Evolutionary conservation across 2,329 filamentous ascomycete genomes (phyloP).

Genomic region (Aspergillus japonicus): DNA sequence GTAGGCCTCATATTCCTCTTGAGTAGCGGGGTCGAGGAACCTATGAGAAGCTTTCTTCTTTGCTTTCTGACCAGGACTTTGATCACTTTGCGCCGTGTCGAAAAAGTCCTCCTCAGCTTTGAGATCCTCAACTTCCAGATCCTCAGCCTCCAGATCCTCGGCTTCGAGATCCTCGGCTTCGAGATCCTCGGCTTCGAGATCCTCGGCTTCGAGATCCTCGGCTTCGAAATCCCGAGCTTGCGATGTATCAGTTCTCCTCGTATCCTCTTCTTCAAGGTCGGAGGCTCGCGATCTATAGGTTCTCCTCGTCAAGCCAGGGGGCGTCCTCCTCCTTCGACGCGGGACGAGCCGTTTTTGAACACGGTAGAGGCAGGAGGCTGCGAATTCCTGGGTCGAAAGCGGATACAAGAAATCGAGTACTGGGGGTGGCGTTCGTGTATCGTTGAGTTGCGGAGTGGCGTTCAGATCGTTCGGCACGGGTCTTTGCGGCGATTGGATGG

Average conservation of each 20-base stretch:
- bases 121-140: not conserved
- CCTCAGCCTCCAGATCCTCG: not conserved
- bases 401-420: conserved; percentile 45
- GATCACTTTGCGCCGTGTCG: not conserved
- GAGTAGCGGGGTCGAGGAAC: conserved; percentile 13
- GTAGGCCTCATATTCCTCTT: conserved; percentile 21
- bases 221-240: too few species aligned
- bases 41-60: conserved; percentile 19
- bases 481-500: conserved; percentile 22
- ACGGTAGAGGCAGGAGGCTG: conserved; percentile 24
- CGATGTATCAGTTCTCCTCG: conserved; percentile 24
- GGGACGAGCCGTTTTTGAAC: conserved; percentile 22
- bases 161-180: too few species aligned
- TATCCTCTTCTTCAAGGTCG: conserved; percentile 6
- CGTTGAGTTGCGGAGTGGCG: conserved; percentile 14
- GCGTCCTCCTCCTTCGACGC: conserved; percentile 29
- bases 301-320: conserved; percentile 21
- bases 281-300: conserved; percentile 28
- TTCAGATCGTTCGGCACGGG: conserved; percentile 17
- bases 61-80: conserved; percentile 11
- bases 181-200: too few species aligned
- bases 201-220: too few species aligned
- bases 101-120: conserved; percentile 7
- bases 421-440: conserved; percentile 19
- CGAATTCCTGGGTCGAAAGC: conserved; percentile 26